phyloP scores from a whole-genome alignment of 2,329 filamentous ascomycete species.

The Penicillium sp. region DNA sequence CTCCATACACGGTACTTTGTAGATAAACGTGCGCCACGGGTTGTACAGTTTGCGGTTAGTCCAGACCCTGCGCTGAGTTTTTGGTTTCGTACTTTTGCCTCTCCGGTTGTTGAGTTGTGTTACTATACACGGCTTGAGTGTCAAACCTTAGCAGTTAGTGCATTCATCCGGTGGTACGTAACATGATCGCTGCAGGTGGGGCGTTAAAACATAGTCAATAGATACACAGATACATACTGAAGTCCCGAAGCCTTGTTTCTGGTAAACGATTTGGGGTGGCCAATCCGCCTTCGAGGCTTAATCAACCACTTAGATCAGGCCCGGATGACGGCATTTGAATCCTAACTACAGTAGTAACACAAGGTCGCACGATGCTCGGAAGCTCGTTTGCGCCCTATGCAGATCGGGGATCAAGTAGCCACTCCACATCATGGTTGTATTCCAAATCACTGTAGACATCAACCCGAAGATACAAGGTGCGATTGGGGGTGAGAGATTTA shows the following conservation, averaged over 20 bases:
- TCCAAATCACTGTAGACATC: not conserved
- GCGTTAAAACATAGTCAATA: not conserved
- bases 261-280: not conserved
- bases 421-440: not conserved
- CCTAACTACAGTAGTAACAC: not conserved
- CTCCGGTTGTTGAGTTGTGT: not conserved
- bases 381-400: not conserved
- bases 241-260: not conserved
- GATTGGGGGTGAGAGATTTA: not conserved
- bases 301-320: not conserved
- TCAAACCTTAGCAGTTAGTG: not conserved
- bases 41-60: not conserved
- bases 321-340: constrained; percentile 1
- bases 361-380: not conserved
- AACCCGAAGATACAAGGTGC: not conserved
- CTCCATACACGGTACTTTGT: not conserved
- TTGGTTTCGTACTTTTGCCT: not conserved
- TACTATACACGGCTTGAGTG: not conserved
- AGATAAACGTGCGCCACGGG: constrained; percentile 12
- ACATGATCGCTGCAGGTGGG: not conserved
- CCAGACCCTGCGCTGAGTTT: not conserved
- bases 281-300: not conserved
- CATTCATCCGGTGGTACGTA: not conserved
- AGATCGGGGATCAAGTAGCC: not conserved
- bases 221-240: not conserved